Base-by-base conservation (phyloP, 2,329 filamentous ascomycete genomes). In the Ascochyta koolunga region DNA sequence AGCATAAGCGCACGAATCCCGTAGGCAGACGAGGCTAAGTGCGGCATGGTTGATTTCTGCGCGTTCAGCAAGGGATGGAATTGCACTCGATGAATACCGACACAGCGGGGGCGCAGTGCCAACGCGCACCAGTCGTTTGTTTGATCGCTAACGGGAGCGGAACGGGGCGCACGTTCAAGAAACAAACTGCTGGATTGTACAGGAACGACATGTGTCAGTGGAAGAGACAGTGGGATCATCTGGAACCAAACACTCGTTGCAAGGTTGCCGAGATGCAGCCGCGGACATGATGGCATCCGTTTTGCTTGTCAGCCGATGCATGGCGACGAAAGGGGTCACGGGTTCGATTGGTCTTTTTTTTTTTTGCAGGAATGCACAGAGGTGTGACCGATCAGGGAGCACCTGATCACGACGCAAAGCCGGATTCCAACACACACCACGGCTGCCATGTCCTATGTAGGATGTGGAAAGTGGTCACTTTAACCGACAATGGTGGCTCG, bases 311-410 rank as follows among this genome's bases (percentile, higher is more conserved):
- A 29, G 47, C 27, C 39, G 40, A 58, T 51, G 59, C 54, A 59
- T 47, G 48, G 47, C 54, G 52, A 57, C 48, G 37, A 35, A 38
- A 38, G 29, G 29, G 48, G 55, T 21, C 43, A 42, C 19, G 36
- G 22, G 18, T 40, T 24, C 53, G 40, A 66, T 61, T 59, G 56
- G 56, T 40, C 21, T 50, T 38, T 49, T 41, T 32, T 50, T 38
- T 49, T 41, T 32, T 15, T 10, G 50, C 49, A 82, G 68, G 79
- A 54, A 59, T 61, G 43, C 46, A 44, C 47, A 58, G 59, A 57
- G 37, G 57, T 41, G 57, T 59, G 61, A 61, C 61, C 47, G 58
- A 62, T 58, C 55, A 56, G 44, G 27, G 24, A 46, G 47, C 27
- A 51, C 44, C 40, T 59, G 57, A 48, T 40, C 27, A 47, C 37